Conservation (phyloP, 805 yeast genomes). For the Wickerhamomyces chambardii region DNA sequence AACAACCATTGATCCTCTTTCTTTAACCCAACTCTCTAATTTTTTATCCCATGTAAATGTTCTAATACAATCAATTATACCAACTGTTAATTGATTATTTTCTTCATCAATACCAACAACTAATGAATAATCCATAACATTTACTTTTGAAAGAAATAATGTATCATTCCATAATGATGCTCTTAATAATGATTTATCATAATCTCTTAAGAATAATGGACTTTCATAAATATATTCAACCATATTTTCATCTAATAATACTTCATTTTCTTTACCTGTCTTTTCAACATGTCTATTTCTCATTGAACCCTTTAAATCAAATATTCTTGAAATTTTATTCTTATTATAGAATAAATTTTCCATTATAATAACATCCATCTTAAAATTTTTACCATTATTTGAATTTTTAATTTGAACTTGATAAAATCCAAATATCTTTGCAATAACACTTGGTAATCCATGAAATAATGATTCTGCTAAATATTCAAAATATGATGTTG, state of each 20-base stretch:
- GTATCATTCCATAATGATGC: constrained; percentile 96
- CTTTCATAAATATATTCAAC: constrained; percentile 95
- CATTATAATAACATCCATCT: constrained; percentile 90
- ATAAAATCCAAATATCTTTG: constrained; percentile 92
- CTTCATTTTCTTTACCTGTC: constrained; percentile 94
- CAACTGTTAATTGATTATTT: constrained; percentile 70
- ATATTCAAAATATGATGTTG: constrained; percentile 94
- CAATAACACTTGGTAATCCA: constrained; percentile 89
- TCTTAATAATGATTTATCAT: constrained; percentile 75
- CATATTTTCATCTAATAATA: constrained; percentile 93
- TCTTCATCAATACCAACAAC: constrained; percentile 84
- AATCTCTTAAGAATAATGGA: constrained; percentile 89
- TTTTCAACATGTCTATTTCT: constrained; percentile 93
- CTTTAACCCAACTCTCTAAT: constrained; percentile 98
- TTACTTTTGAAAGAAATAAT: constrained; percentile 88
- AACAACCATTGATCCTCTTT: constrained; percentile 73
- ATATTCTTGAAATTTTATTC: constrained; percentile 74
- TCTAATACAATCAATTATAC: constrained; percentile 88
- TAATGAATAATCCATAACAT: constrained; percentile 96
- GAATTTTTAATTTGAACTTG: constrained; percentile 85
- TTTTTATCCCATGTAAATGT: constrained; percentile 99
- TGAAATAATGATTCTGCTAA: constrained; percentile 94
- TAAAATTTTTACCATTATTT: constrained; percentile 63
- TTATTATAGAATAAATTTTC: constrained; percentile 87
- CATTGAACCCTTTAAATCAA: constrained; percentile 97